phyloP scores from a whole-genome alignment of 371 early-diverging fungal species.

The Hamiltosporidium magnivora region DNA sequence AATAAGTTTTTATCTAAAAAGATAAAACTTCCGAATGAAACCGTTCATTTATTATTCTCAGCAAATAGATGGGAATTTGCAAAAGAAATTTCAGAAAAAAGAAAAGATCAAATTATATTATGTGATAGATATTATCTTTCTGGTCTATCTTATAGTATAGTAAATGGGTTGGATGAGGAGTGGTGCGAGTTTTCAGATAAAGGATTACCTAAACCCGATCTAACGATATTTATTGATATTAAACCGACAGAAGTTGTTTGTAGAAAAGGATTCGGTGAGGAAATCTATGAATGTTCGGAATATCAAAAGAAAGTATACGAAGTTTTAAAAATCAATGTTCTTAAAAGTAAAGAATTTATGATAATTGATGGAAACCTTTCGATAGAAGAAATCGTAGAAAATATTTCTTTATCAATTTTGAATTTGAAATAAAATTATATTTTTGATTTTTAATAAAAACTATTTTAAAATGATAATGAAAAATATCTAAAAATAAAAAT shows the following conservation, averaged over 20 bases:
- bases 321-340: not conserved
- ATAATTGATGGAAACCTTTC: not conserved
- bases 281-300: slow-evolving; percentile 46
- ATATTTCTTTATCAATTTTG: not conserved
- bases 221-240: slow-evolving; percentile 51
- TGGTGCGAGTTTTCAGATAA: slow-evolving; percentile 38
- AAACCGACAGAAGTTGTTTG: slow-evolving; percentile 14
- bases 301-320: slow-evolving; percentile 37
- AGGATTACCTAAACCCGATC: slow-evolving; percentile 43
- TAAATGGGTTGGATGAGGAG: slow-evolving; percentile 39
- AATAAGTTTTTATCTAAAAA: slow-evolving; percentile 37
- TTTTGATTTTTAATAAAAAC: too few species aligned
- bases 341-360: not conserved
- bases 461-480: too few species aligned
- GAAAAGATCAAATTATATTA: slow-evolving; percentile 26
- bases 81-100: slow-evolving; percentile 17
- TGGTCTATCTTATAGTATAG: slow-evolving; percentile 45
- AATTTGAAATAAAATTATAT: too few species aligned
- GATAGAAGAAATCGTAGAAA: not conserved
- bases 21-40: slow-evolving; percentile 20
- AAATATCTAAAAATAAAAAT: too few species aligned
- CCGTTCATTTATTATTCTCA: slow-evolving; percentile 50
- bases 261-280: slow-evolving; percentile 50
- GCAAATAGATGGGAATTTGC: slow-evolving; percentile 55
- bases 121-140: slow-evolving; percentile 55